Conservation (phyloP, 1,284 basidiomycete species). For the Leccinum pachyderme region DNA sequence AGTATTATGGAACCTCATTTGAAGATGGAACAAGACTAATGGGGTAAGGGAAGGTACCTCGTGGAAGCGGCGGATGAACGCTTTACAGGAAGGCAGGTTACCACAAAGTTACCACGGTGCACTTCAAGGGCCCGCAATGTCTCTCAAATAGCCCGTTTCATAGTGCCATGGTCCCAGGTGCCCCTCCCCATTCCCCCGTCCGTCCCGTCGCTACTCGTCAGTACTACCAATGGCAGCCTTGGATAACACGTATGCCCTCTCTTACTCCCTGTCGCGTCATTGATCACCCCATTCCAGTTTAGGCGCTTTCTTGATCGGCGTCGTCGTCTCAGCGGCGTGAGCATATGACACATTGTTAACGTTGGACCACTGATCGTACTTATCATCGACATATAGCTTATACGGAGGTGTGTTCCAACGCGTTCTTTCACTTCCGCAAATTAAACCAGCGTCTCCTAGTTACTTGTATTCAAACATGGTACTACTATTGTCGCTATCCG, state of each 20-base stretch:
- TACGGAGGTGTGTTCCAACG: constrained; percentile 46
- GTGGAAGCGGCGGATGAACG: constrained; percentile 27
- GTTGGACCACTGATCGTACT: constrained; percentile 1
- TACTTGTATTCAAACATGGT: constrained; percentile 58
- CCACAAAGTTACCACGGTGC: constrained; percentile 19
- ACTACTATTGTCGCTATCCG: constrained; percentile 52
- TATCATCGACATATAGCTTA: constrained; percentile 34
- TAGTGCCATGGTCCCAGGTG: constrained; percentile 3
- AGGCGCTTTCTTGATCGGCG: constrained; percentile 53
- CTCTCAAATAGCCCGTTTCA: constrained; percentile 23
- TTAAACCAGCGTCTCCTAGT: constrained; percentile 35
- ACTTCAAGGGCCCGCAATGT: constrained; percentile 4
- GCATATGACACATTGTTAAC: constrained; percentile 19
- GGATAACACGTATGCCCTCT: constrained; percentile 26
- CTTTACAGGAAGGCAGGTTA: constrained; percentile 28
- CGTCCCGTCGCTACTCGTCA: not conserved
- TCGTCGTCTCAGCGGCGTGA: constrained; percentile 49
- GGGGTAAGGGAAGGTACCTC: constrained; percentile 14
- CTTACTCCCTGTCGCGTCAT: not conserved
- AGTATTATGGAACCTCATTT: constrained; percentile 20
- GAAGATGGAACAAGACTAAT: constrained; percentile 26
- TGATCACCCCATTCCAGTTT: constrained; percentile 34
- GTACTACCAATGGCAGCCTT: constrained; percentile 16
- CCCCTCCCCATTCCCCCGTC: not conserved
- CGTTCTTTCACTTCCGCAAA: not conserved